These are phyloP conservation scores for Oenanthe sinensis DNA, from an alignment of 129 eudicot species.

Conservation along the genomic window DNA sequence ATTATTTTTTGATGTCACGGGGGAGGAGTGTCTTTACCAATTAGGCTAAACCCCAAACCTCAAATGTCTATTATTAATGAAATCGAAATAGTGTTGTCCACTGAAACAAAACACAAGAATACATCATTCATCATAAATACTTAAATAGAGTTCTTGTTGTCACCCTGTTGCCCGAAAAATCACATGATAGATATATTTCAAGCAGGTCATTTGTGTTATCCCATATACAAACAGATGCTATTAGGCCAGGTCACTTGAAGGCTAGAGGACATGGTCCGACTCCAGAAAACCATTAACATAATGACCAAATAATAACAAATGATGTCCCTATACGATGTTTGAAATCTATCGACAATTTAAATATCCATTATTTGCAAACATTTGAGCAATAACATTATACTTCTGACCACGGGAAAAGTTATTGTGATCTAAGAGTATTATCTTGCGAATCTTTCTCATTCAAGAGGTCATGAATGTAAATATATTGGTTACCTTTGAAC, in stretches of 20 bases:
- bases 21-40: neutral
- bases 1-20: neutral
- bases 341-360: neutral
- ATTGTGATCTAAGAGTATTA: neutral
- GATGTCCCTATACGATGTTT: neutral
- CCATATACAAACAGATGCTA: neutral
- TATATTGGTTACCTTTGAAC: conserved; percentile 60
- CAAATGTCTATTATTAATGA: neutral
- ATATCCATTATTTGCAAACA: neutral
- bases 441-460: neutral
- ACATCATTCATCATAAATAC: neutral
- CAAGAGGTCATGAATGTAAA: neutral
- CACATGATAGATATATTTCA: neutral
- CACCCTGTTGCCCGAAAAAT: neutral
- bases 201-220: neutral
- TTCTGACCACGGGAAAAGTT: neutral
- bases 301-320: neutral
- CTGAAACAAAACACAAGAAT: neutral
- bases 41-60: neutral
- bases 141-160: neutral
- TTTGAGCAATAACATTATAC: neutral
- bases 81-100: neutral
- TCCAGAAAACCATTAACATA: neutral
- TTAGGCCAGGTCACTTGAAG: neutral
- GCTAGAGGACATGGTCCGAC: neutral